Conservation (phyloP, 345 rosid genomes). For the Punica granatum region DNA sequence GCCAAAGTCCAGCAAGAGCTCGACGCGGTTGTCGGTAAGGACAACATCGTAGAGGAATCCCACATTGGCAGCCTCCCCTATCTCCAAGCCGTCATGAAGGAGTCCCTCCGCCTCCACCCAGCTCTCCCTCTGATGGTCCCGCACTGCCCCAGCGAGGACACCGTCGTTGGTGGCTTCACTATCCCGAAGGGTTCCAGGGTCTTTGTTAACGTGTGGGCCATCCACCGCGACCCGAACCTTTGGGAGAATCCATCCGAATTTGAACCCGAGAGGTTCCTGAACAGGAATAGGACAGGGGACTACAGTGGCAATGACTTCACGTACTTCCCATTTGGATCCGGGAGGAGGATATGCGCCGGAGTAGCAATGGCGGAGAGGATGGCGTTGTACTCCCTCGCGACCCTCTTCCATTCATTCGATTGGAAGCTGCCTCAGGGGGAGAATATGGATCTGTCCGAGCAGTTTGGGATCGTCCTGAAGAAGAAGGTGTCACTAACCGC, state of each 20-base stretch:
- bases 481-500: conserved; percentile 13
- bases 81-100: conserved; percentile 18
- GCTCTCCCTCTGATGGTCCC: conserved; percentile 14
- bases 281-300: background rate
- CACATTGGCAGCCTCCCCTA: conserved; percentile 12
- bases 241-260: conserved; percentile 12
- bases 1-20: conserved; percentile 6
- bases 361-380: conserved; percentile 15
- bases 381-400: conserved; percentile 10
- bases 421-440: conserved; percentile 14
- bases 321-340: conserved; percentile 13
- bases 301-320: conserved; percentile 6
- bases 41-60: conserved; percentile 13
- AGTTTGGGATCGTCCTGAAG: conserved; percentile 14
- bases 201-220: conserved; percentile 14
- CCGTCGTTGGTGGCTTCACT: conserved; percentile 9
- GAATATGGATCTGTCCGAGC: conserved; percentile 13
- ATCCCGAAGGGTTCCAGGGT: conserved; percentile 14
- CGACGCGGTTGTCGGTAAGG: conserved; percentile 9
- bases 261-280: conserved; percentile 14
- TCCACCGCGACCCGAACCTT: conserved; percentile 12
- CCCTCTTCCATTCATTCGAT: conserved; percentile 13
- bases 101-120: conserved; percentile 14
- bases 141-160: conserved; percentile 10
- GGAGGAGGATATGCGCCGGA: conserved; percentile 18